Evolutionary conservation across 2,329 filamentous ascomycete genomes (phyloP).

Genomic region (Tolypocladium guangdongense): DNA sequence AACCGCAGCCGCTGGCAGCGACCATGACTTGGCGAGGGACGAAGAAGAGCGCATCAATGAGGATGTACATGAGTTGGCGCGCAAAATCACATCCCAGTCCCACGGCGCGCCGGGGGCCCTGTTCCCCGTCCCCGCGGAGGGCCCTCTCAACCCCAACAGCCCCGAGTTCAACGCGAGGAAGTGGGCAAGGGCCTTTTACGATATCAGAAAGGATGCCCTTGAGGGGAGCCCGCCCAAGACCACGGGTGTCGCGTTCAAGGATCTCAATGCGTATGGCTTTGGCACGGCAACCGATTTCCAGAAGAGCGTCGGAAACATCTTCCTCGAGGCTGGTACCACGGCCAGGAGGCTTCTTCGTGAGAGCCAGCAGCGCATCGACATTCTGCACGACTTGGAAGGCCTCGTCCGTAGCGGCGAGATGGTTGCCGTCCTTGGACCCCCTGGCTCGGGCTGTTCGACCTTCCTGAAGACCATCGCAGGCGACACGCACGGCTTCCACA

Average conservation of each 20-base stretch:
- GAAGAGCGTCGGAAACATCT: neutral
- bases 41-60: slow-evolving; percentile 5
- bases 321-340: neutral
- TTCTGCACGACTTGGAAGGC: slow-evolving; percentile 57
- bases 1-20: too few relatives aligned
- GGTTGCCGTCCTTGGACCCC: slow-evolving; percentile 63
- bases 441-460: slow-evolving; percentile 67
- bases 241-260: neutral
- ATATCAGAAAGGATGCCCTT: slow-evolving; percentile 7
- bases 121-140: slow-evolving; percentile 9
- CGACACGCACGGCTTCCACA: slow-evolving; percentile 70
- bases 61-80: slow-evolving; percentile 17
- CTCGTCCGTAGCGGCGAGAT: slow-evolving; percentile 61
- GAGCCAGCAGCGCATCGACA: slow-evolving; percentile 37
- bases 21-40: neutral
- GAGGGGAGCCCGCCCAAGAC: slow-evolving; percentile 2
- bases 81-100: slow-evolving; percentile 14
- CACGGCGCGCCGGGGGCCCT: slow-evolving; percentile 13
- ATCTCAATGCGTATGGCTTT: neutral
- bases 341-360: neutral
- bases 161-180: slow-evolving; percentile 27
- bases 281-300: neutral
- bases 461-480: slow-evolving; percentile 76
- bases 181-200: slow-evolving; percentile 29
- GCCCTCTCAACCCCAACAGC: slow-evolving; percentile 26